A percentile compares a stretch with the other conserved stretches of the same genome.
phyloP scores from a whole-genome alignment of 2,329 filamentous ascomycete species.

The Fusarium robinianum region DNA sequence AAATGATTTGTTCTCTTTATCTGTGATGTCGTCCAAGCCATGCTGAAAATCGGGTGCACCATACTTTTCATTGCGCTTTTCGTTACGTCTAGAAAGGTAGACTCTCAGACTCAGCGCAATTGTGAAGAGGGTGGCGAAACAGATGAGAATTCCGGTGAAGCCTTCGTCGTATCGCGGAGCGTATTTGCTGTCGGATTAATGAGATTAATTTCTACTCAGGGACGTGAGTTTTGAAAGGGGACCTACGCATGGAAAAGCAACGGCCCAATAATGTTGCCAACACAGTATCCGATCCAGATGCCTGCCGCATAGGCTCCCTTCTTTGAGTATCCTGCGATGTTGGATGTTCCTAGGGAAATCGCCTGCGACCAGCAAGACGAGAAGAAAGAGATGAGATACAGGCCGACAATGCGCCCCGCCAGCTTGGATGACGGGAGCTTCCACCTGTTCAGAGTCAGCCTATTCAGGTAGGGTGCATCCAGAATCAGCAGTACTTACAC shows the following conservation, averaged over 20 bases:
- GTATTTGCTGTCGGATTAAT: conserved; percentile 22
- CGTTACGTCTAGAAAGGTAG: conserved; percentile 36
- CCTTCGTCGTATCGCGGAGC: conserved; percentile 39
- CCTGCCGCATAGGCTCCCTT: conserved; percentile 38
- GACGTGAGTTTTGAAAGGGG: neutral
- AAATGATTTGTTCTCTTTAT: conserved; percentile 34
- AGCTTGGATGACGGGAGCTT: conserved; percentile 27
- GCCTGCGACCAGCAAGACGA: conserved; percentile 38
- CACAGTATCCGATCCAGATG: conserved; percentile 41
- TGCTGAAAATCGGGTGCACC: conserved; percentile 41
- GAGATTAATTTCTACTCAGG: neutral
- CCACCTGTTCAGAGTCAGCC: conserved; percentile 18
- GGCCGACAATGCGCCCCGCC: conserved; percentile 35
- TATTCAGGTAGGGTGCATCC: too few species aligned
- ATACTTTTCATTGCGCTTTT: conserved; percentile 36
- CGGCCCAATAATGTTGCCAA: conserved; percentile 42
- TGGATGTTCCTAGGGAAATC: conserved; percentile 40
- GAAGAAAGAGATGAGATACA: conserved; percentile 40
- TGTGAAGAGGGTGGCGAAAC: conserved; percentile 40
- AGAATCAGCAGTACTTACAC: conserved; percentile 25
- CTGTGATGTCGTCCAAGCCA: conserved; percentile 47
- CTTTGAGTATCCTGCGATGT: conserved; percentile 42
- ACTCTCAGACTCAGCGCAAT: conserved; percentile 38
- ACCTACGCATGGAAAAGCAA: conserved; percentile 41
- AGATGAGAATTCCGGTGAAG: conserved; percentile 40